phyloP scores from a whole-genome alignment of 2,329 filamentous ascomycete species.

The Alternaria hordeiaustralica region DNA sequence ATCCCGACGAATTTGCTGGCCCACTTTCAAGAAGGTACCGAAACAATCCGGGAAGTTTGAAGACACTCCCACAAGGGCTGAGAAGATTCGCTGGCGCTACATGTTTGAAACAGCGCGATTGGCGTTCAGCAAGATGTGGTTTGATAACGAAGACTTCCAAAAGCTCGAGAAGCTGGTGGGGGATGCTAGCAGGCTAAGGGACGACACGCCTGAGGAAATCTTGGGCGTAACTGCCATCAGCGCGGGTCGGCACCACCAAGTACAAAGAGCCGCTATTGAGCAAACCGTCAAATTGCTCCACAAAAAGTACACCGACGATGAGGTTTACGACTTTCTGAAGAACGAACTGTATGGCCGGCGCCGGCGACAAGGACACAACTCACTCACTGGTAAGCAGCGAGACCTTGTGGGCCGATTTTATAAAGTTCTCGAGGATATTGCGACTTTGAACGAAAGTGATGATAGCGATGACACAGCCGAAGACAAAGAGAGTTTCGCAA shows the following conservation, averaged over 20 bases:
- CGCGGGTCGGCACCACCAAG: neutral
- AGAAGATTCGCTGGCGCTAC: constrained; percentile 21
- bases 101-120: constrained; percentile 25
- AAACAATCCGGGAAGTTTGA: neutral
- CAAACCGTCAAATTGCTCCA: constrained; percentile 3
- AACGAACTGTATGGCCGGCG: neutral
- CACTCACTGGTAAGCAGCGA: neutral
- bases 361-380: neutral
- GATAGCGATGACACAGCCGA: neutral
- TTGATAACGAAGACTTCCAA: constrained; percentile 6
- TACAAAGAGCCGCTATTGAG: constrained; percentile 1
- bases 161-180: neutral
- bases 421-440: neutral
- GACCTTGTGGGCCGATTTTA: neutral
- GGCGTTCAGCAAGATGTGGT: constrained; percentile 24
- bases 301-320: neutral
- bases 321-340: neutral
- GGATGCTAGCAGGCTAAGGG: neutral
- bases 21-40: neutral
- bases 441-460: neutral
- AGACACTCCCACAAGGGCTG: neutral
- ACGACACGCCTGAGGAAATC: neutral
- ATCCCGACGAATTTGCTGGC: neutral
- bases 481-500: neutral
- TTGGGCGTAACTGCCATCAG: neutral